Conservation (phyloP, 148 eudicot species). For the Spergularia marina region DNA sequence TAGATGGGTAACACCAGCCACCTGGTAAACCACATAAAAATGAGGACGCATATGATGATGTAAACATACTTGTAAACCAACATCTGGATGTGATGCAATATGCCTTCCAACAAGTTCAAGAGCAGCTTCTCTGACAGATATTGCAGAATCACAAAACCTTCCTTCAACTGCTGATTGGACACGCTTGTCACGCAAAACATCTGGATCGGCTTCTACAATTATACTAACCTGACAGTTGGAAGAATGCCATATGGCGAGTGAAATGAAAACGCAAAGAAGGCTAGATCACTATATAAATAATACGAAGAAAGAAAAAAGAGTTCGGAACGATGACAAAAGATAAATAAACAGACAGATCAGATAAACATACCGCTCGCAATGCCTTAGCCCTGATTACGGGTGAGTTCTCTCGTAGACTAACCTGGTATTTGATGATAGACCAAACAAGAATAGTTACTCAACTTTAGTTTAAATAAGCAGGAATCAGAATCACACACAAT, state of each 20-base stretch:
- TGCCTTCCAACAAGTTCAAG: constrained; percentile 95
- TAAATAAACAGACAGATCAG: not conserved
- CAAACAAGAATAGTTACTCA: constrained; percentile 4
- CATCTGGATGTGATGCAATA: constrained; percentile 98
- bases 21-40: constrained; percentile 14
- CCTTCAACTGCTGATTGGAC: constrained; percentile 97
- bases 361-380: constrained; percentile 78
- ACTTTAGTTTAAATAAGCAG: not conserved
- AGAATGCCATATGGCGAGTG: constrained; percentile 12
- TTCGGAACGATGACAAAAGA: not conserved
- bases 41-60: constrained; percentile 2
- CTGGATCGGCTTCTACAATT: constrained; percentile 98
- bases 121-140: constrained; percentile 97
- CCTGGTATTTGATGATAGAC: constrained; percentile 44
- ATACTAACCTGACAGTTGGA: constrained; percentile 70
- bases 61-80: constrained; percentile 74
- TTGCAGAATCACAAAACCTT: constrained; percentile 92
- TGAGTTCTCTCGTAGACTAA: constrained; percentile 86
- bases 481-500: not conserved
- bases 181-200: constrained; percentile 75
- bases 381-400: constrained; percentile 96
- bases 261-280: not conserved
- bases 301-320: not conserved
- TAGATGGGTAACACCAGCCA: not conserved
- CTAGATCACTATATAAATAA: not conserved